phyloP scores from a whole-genome alignment of 2,329 filamentous ascomycete genomes.

The Pyrenochaeta sp. region DNA sequence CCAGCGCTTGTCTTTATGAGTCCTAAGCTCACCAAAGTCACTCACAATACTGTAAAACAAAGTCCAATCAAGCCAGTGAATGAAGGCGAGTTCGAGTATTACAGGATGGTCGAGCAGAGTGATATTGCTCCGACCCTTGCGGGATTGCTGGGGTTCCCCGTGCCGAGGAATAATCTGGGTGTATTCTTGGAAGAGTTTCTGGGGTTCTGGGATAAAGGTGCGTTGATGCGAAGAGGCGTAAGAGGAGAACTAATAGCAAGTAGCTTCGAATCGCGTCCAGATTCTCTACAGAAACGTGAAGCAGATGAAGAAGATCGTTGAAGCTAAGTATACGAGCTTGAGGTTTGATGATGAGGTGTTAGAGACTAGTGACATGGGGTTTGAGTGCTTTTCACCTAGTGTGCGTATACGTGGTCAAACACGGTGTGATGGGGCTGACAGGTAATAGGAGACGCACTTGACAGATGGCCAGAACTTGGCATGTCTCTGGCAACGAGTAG shows the following conservation, averaged over 20 bases:
- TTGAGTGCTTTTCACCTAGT: slow-evolving; percentile 18
- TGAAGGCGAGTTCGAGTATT: slow-evolving; percentile 78
- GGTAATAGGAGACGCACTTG: slow-evolving; percentile 4
- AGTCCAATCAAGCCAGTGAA: slow-evolving; percentile 65
- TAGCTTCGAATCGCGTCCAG: slow-evolving; percentile 64
- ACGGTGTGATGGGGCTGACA: slow-evolving; percentile 1
- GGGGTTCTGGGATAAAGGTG: slow-evolving; percentile 75
- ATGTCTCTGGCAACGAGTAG: slow-evolving; percentile 70
- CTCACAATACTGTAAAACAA: slow-evolving; percentile 36
- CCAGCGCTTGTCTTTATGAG: slow-evolving; percentile 91
- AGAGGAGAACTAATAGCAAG: slow-evolving; percentile 34
- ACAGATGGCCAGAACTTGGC: slow-evolving; percentile 59
- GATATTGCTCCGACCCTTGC: slow-evolving; percentile 92
- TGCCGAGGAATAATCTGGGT: slow-evolving; percentile 89
- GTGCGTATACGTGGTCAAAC: slow-evolving; percentile 4
- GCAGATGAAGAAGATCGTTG: slow-evolving; percentile 81
- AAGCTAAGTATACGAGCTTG: slow-evolving; percentile 72
- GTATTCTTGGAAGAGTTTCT: slow-evolving; percentile 83
- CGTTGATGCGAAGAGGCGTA: slow-evolving; percentile 53
- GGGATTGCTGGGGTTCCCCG: slow-evolving; percentile 84
- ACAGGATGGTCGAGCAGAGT: slow-evolving; percentile 86
- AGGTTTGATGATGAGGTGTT: slow-evolving; percentile 52
- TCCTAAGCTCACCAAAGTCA: slow-evolving; percentile 74
- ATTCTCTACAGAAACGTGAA: slow-evolving; percentile 79
- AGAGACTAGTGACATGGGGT: slow-evolving; percentile 12